phyloP scores from a whole-genome alignment of 2,329 filamentous ascomycete species.

The Elsinoe necatrix region DNA sequence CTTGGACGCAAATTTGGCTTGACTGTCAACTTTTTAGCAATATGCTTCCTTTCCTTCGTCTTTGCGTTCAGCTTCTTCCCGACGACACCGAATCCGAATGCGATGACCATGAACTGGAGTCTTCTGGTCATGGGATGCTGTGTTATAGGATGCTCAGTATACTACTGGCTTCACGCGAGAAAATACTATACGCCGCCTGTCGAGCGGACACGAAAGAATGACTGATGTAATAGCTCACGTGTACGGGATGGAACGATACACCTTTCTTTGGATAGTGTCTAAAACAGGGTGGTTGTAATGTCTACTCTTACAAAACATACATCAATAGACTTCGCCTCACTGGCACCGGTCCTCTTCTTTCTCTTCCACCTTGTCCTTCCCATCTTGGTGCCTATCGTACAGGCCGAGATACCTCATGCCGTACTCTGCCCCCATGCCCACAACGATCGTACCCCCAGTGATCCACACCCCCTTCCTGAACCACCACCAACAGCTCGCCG shows the following conservation, averaged over 20 bases:
- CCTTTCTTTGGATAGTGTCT: background rate
- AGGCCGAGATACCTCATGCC: constrained; percentile 19
- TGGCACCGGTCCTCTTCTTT: background rate
- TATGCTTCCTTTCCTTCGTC: constrained; percentile 38
- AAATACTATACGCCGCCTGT: constrained; percentile 11
- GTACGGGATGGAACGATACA: background rate
- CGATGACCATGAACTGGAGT: constrained; percentile 15
- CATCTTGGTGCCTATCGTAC: constrained; percentile 12
- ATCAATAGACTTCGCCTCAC: background rate
- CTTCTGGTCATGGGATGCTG: background rate
- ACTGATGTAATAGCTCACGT: background rate
- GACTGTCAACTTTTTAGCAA: constrained; percentile 30
- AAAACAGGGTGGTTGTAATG: background rate
- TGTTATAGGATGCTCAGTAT: constrained; percentile 3
- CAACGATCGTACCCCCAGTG: constrained; percentile 50
- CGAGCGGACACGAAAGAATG: constrained; percentile 13
- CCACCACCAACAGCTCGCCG: constrained; percentile 56
- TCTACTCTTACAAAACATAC: background rate
- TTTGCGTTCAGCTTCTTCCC: constrained; percentile 45
- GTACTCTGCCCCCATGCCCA: constrained; percentile 51
- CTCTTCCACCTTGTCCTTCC: background rate
- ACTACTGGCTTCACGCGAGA: constrained; percentile 6
- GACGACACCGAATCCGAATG: background rate
- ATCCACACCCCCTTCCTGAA: constrained; percentile 55
- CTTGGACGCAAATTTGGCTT: constrained; percentile 31